A percentile compares a stretch with the other conserved stretches of the same genome.
Evolutionary conservation across 1,139 yeast genomes (phyloP).

Genomic region (Candida sp.): DNA sequence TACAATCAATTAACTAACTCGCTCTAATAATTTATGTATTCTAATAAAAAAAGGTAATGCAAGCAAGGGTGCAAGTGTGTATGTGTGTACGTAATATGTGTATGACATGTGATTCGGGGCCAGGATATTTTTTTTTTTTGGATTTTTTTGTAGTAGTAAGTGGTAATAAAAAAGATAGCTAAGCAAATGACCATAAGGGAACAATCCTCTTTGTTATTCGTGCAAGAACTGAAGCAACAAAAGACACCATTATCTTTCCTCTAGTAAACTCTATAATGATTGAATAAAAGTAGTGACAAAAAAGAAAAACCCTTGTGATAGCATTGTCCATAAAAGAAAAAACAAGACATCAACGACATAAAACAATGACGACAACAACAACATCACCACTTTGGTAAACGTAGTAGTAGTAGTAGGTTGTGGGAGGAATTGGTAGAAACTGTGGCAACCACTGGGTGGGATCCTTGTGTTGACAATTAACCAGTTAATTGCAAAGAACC

Average conservation of each 20-base stretch:
- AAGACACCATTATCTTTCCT: neutral
- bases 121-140: neutral
- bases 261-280: neutral
- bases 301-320: neutral
- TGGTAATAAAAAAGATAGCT: neutral
- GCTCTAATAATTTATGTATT: neutral
- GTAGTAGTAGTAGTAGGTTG: neutral
- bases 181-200: neutral
- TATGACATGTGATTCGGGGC: too few relatives aligned
- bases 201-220: neutral
- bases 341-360: neutral
- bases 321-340: neutral
- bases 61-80: neutral
- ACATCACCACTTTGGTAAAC: neutral
- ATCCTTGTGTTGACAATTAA: neutral
- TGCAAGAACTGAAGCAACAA: slow-evolving; percentile 1
- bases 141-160: too few relatives aligned
- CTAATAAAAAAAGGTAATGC: slow-evolving; percentile 1
- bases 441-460: neutral
- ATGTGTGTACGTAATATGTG: neutral
- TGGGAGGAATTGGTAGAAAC: neutral
- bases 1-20: too few relatives aligned
- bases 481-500: slow-evolving; percentile 3
- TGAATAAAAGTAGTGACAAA: neutral
- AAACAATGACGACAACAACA: neutral